Evolutionary conservation across 331 rosid genomes (phyloP).

Genomic region (Dryas integrifolia): DNA sequence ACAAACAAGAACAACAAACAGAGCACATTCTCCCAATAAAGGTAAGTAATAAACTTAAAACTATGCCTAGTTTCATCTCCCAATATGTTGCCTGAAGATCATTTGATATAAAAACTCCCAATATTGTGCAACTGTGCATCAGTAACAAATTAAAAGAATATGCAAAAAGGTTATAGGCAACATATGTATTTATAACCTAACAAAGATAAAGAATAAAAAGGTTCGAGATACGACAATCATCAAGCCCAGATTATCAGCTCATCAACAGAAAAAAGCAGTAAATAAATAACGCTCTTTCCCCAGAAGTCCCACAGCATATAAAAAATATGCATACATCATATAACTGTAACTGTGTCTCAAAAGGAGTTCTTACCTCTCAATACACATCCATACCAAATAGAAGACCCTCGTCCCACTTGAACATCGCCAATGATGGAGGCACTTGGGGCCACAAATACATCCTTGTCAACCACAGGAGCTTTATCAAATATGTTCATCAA

Average conservation of each 20-base stretch:
- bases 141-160: background rate
- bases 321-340: background rate
- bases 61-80: background rate
- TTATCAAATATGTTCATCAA: constrained; percentile 86
- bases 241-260: background rate
- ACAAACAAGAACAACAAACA: background rate
- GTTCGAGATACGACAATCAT: background rate
- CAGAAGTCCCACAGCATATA: background rate
- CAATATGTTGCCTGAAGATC: background rate
- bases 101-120: background rate
- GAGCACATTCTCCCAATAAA: background rate
- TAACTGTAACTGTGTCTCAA: background rate
- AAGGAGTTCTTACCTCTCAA: constrained; percentile 65
- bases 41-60: background rate
- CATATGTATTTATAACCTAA: background rate
- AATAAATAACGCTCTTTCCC: background rate
- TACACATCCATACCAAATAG: constrained; percentile 96
- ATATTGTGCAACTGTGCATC: background rate
- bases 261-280: background rate
- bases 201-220: background rate
- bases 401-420: constrained; percentile 75
- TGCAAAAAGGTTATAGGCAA: background rate
- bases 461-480: constrained; percentile 79
- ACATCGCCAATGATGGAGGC: constrained; percentile 84
- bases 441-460: constrained; percentile 91